Evolutionary conservation across 495 filamentous ascomycete genomes (phyloP), one percentile per base, ranked within the genome.

Genomic region (Aspergillus olivimuriae): DNA sequence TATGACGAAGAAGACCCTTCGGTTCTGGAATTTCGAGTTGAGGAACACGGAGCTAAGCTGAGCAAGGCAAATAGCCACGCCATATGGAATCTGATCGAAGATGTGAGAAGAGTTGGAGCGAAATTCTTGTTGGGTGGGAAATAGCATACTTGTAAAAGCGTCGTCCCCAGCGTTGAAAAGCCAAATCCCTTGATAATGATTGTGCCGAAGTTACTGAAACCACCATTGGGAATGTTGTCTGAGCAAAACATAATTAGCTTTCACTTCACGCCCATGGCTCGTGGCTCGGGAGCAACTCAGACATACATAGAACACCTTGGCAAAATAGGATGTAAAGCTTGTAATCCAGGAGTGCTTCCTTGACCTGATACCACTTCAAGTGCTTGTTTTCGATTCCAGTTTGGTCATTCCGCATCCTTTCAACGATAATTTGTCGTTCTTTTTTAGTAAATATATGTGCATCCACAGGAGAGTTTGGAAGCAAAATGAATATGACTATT

Each of bases 81-180:
- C 78, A 33, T 81, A 78, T 0, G 80, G 81, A 5, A 84, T 74
- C 60, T n/a, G n/a, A n/a, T n/a, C n/a, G n/a, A n/a, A n/a, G n/a
- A n/a, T 80, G 41, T 70, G 47, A 38, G 8, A n/a, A n/a, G n/a
- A n/a, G n/a, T n/a, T n/a, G n/a, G n/a, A n/a, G n/a, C n/a, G n/a
- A 15, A 11, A 30, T 11, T 19, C 22, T 10, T 26, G 26, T 4
- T 3, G 18, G 8, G 30, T 16, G 34, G 21, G 14, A 0, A 21
- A 11, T 4, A 36, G 45, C 50, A 18, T 47, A 69, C 62, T 51
- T 73, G 69, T 62, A 75, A 67, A 0, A 73, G 53, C 2, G 63
- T 74, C 5, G 73, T 75, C n/a, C 72, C 63, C 12, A 78, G 67
- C 0, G 71, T 73, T 20, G 70, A 64, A 51, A 80, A 75, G 7